Evolutionary conservation across 129 eudicot species (phyloP).

Genomic region (Tanacetum coccineum): DNA sequence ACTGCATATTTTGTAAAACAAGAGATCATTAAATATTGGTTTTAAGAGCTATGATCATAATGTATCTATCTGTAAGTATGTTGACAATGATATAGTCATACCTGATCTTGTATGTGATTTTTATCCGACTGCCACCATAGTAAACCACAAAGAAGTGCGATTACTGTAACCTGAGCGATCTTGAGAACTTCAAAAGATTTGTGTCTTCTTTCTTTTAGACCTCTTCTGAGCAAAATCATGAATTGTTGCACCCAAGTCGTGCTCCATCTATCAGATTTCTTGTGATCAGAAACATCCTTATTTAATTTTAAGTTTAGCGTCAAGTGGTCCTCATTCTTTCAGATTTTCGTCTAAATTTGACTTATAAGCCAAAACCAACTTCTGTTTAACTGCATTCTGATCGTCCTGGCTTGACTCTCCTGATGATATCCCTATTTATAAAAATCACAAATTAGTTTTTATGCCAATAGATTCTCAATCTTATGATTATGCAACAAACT

Average conservation of each 20-base stretch:
- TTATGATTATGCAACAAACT: neutral
- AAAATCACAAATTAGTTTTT: neutral
- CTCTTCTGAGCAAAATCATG: neutral
- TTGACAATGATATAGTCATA: neutral
- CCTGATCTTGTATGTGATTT: neutral
- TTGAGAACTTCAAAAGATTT: neutral
- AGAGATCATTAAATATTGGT: no score
- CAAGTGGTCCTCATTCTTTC: neutral
- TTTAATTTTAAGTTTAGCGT: neutral
- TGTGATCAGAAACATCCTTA: neutral
- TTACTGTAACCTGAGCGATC: neutral
- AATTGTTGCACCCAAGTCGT: neutral
- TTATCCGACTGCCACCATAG: neutral
- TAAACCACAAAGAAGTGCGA: neutral
- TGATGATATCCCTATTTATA: conserved; percentile 44
- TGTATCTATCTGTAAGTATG: no score
- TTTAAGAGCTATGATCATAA: no score
- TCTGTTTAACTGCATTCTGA: conserved; percentile 39
- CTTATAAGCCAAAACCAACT: neutral
- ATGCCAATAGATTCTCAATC: neutral
- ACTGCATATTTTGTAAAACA: no score
- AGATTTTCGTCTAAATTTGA: neutral
- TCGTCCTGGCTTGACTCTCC: conserved; percentile 50
- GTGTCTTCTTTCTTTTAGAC: no score
- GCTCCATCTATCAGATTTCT: neutral